Conservation (phyloP, 257 asterid genomes). For the Anisodus tanguticus region DNA sequence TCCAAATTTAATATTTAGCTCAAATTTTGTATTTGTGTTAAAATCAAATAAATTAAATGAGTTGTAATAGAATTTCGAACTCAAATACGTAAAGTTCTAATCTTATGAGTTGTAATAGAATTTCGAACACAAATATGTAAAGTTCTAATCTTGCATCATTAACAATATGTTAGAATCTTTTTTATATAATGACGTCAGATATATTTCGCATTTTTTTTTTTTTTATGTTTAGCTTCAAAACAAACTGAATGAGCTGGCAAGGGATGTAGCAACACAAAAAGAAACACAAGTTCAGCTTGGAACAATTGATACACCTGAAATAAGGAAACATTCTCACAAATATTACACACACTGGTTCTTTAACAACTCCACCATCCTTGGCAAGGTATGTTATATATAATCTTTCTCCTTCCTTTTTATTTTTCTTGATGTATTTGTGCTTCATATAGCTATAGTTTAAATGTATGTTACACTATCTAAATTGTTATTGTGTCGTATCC, state of each 20-base stretch:
- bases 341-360: conserved; percentile 60
- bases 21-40: background rate
- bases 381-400: conserved; percentile 40
- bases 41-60: background rate
- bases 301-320: conserved; percentile 43
- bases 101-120: too few relatives aligned
- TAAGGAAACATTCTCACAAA: conserved; percentile 46
- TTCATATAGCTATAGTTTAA: background rate
- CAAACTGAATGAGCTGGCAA: conserved; percentile 47
- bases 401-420: background rate
- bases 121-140: too few relatives aligned
- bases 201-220: background rate
- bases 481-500: too few relatives aligned
- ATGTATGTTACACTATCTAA: background rate
- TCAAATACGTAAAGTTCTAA: background rate
- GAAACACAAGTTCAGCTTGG: conserved; percentile 41
- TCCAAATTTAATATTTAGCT: background rate
- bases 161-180: too few relatives aligned
- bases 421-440: background rate
- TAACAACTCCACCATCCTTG: conserved; percentile 63
- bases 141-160: too few relatives aligned
- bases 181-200: too few relatives aligned
- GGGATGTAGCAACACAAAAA: conserved; percentile 33
- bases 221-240: conserved; percentile 44
- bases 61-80: background rate